Percentiles rank a stretch among this genome's conserved stretches.
phyloP scores from a whole-genome alignment of 2,329 filamentous ascomycete species.

The Sordariomycetes sp. region DNA sequence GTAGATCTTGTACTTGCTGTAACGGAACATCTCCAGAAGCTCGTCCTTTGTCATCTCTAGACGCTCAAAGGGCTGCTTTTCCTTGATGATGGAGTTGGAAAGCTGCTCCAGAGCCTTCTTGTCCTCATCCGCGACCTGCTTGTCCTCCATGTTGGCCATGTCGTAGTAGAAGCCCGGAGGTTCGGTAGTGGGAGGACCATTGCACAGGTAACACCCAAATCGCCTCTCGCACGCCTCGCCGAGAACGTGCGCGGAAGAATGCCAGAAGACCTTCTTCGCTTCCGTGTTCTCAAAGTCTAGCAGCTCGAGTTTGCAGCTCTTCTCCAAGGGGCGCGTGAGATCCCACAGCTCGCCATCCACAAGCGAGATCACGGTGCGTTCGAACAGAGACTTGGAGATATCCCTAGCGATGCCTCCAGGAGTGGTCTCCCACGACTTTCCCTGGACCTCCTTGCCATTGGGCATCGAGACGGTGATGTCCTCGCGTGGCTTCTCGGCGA shows the following conservation, averaged over 20 bases:
- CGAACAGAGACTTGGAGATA: conserved; percentile 78
- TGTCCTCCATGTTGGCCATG: conserved; percentile 58
- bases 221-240: conserved; percentile 87
- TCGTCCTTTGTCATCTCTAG: conserved; percentile 84
- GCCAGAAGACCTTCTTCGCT: conserved; percentile 96
- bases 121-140: conserved; percentile 65
- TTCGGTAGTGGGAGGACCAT: conserved; percentile 83
- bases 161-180: conserved; percentile 85
- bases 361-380: conserved; percentile 78
- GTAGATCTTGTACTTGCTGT: conserved; percentile 98
- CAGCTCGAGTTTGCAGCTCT: conserved; percentile 75
- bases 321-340: conserved; percentile 80
- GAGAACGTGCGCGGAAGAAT: conserved; percentile 91
- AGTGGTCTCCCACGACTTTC: conserved; percentile 86
- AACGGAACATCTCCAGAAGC: conserved; percentile 86
- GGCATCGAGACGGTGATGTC: conserved; percentile 66
- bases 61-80: conserved; percentile 92
- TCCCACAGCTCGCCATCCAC: conserved; percentile 88
- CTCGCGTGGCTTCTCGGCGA: conserved; percentile 58
- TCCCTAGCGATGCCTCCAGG: conserved; percentile 68
- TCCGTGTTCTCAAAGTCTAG: conserved; percentile 62
- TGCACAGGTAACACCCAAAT: conserved; percentile 86
- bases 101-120: conserved; percentile 79
- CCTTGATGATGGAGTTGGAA: conserved; percentile 80
- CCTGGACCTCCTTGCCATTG: conserved; percentile 61